Evolutionary conservation across 768 basidiomycete genomes (phyloP), one percentile per base, ranked within the genome.

Genomic region (Tubosaeta brunneosetosa): DNA sequence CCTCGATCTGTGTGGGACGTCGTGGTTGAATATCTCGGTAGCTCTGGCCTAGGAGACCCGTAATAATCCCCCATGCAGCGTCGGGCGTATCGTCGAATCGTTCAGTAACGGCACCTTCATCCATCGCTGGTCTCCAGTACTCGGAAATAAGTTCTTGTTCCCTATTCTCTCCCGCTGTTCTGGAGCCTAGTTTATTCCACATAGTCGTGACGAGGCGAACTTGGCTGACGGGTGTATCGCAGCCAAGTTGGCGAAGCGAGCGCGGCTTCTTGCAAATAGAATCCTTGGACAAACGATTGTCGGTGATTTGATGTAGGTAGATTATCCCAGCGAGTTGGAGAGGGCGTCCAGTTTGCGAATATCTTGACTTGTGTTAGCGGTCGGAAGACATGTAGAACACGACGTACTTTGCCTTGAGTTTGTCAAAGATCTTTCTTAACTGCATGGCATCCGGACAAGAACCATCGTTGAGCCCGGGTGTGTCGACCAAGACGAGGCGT

Each of bases 261-360:
- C 56, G 52, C 44, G 73, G 65, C 49, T 70, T 68, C 41, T 59
- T 62, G 26, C 41, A 44, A 12, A 56, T 50, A 14, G 69, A 65
- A 13, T 66, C 69, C 9, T 12, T 19, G 3, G 61, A 54, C 60
- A 75, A 60, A 6, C 71, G 66, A 22, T 55, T 71, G 48, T 72
- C 67, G 27, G 70, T 63, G 40, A 74, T 72, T 29, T 62, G 62
- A 34, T 71, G 68, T 14, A 69, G 37, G 50, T 71, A 72, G 22
- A 71, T 49, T 32, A 73, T 58, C 10, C 73, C 75, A 19, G 59
- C 44, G 6, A 68, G 45, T 14, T 53, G 64, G 42, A 51, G 44
- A 1, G 26, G 33, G 4, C 8, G 22, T 22, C 22, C 7, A 3
- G 41, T 40, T 22, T 4, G 3, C 19, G 49, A 2, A 34, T 63